These are phyloP conservation scores for Calonectria pauciramosa DNA, from an alignment of 2,329 filamentous ascomycete genomes.

Conservation along the genomic window DNA sequence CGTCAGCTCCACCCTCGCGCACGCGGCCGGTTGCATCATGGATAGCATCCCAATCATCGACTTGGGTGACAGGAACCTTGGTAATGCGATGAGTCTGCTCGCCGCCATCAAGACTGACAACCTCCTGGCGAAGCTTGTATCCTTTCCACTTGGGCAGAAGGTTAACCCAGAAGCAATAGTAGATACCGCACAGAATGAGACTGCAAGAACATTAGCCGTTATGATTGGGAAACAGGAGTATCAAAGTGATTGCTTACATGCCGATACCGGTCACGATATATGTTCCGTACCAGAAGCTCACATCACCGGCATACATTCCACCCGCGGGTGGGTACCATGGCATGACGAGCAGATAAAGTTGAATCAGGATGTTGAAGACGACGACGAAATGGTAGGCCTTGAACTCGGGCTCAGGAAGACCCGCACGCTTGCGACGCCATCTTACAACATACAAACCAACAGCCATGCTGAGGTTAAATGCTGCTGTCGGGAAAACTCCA, in stretches of 20 bases:
- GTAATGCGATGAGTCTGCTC: slow-evolving; percentile 11
- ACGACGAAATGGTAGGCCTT: slow-evolving; percentile 18
- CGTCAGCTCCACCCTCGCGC: not conserved
- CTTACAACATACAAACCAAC: slow-evolving; percentile 21
- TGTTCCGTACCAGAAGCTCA: slow-evolving; percentile 76
- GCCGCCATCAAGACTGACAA: slow-evolving; percentile 12
- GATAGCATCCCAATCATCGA: slow-evolving; percentile 18
- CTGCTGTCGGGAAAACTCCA: slow-evolving; percentile 17
- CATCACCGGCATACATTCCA: slow-evolving; percentile 69
- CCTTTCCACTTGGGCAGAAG: slow-evolving; percentile 18
- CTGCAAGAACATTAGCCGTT: not conserved
- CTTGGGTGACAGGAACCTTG: not conserved
- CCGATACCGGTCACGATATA: slow-evolving; percentile 19
- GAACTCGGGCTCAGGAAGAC: slow-evolving; percentile 22
- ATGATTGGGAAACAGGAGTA: not conserved
- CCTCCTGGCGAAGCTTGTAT: slow-evolving; percentile 17
- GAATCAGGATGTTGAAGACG: slow-evolving; percentile 24
- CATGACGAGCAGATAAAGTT: slow-evolving; percentile 70
- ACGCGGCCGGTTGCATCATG: slow-evolving; percentile 19
- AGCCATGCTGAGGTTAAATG: slow-evolving; percentile 19
- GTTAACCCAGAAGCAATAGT: slow-evolving; percentile 18
- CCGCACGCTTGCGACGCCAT: slow-evolving; percentile 22
- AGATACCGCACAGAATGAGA: slow-evolving; percentile 17
- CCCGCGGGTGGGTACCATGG: slow-evolving; percentile 76
- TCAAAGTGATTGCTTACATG: not conserved